Percentiles rank a stretch among this genome's conserved stretches.
Evolutionary conservation across 257 asterid genomes (phyloP).

Genomic region (Solanum pimpinellifolium): DNA sequence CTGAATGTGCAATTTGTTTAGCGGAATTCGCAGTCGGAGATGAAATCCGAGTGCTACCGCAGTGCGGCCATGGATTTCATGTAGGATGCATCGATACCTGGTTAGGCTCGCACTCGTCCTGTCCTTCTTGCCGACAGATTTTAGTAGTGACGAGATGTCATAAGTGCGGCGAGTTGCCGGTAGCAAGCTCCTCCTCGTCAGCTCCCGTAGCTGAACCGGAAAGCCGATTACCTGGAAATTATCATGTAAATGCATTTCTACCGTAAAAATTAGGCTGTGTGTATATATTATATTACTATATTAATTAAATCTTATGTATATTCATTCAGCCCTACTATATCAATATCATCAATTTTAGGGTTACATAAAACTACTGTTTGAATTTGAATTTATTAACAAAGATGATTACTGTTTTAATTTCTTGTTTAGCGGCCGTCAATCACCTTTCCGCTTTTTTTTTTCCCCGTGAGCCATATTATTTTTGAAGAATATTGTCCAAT

Average conservation of each 20-base stretch:
- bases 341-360: background rate
- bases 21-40: constrained; percentile 11
- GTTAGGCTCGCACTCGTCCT: constrained; percentile 13
- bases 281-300: background rate
- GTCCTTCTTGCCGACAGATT: constrained; percentile 20
- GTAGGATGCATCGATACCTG: constrained; percentile 16
- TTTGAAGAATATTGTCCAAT: background rate
- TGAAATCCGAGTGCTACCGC: constrained; percentile 10
- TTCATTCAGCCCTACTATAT: background rate
- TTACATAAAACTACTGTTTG: background rate
- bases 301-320: background rate
- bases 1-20: constrained; percentile 17
- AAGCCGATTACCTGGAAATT: background rate
- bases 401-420: background rate
- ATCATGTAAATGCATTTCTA: background rate
- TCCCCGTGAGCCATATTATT: background rate
- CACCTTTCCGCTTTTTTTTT: background rate
- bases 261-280: background rate
- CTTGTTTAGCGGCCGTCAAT: background rate
- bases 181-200: background rate
- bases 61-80: constrained; percentile 20
- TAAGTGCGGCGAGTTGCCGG: constrained; percentile 10
- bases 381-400: background rate
- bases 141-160: constrained; percentile 3
- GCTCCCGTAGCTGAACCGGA: background rate